A percentile compares a stretch with the other conserved stretches of the same genome.
Conservation (phyloP, 495 filamentous ascomycete species). For the Hypoxylon cercidicola region DNA sequence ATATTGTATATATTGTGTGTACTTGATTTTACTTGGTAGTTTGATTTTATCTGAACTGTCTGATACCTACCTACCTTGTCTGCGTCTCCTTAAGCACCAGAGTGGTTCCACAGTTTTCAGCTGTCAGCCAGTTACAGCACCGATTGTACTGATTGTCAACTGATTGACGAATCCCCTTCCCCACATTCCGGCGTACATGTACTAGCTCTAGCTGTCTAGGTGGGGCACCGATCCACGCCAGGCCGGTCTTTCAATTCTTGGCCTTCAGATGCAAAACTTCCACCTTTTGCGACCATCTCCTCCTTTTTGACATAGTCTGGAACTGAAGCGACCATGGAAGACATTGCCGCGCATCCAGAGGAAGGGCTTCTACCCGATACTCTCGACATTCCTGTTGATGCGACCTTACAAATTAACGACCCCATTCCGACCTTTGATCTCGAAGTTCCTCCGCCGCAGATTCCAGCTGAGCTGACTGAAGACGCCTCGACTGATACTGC, state of each 20-base stretch:
- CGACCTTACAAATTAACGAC: constrained; percentile 16
- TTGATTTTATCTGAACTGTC: too few relatives aligned
- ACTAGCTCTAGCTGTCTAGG: constrained; percentile 12
- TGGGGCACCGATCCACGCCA: constrained; percentile 18
- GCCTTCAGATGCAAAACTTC: constrained; percentile 33
- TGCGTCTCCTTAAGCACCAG: too few relatives aligned
- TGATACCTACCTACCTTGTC: background rate
- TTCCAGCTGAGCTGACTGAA: constrained; percentile 20
- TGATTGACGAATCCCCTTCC: constrained; percentile 25
- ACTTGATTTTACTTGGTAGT: too few relatives aligned
- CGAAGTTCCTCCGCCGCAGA: constrained; percentile 22
- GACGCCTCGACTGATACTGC: constrained; percentile 27
- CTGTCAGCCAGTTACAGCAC: too few relatives aligned
- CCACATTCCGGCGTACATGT: constrained; percentile 17
- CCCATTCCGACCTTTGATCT: constrained; percentile 19
- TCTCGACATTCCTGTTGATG: constrained; percentile 16
- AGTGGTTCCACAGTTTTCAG: too few relatives aligned
- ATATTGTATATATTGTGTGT: too few relatives aligned
- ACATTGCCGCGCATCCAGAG: constrained; percentile 14
- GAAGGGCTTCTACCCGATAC: constrained; percentile 23
- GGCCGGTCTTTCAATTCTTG: constrained; percentile 7
- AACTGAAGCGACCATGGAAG: constrained; percentile 27
- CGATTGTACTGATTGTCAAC: too few relatives aligned
- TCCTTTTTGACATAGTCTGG: background rate
- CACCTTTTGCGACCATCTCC: constrained; percentile 9